Evolutionary conservation across 2,329 filamentous ascomycete species (phyloP), one percentile per base, ranked within the genome.

Genomic region (Aspergillus intermedius): DNA sequence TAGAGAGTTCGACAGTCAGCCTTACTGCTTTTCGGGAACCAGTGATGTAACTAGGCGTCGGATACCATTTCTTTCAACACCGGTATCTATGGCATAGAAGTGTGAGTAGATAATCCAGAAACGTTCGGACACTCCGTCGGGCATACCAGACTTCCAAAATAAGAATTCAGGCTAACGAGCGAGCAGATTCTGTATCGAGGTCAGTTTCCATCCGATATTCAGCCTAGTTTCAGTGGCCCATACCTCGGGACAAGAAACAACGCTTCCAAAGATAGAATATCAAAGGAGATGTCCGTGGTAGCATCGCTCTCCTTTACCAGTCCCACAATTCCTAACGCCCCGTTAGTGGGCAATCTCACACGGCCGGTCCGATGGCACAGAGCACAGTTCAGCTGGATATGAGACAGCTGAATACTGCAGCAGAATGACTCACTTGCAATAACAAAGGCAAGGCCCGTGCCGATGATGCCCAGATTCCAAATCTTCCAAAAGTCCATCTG

Each of bases 41-140:
- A n/a, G n/a, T 35, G 34, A 35, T 35, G 15, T 35, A n/a, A 35
- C 15, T 35, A 17, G 34, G 13, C 34, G 25, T 19, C 39, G 8
- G 10, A 47, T 67, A 80, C 87, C 91, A 96, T 96, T 65, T 91
- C 88, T 65, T 93, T 93, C 45, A 96, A 77, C 54, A 91, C 94
- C 0, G 90, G 91, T 51, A 96, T 91, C 75, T 80, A 57, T 49
- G 53, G 53, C 53, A 55, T 58, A 43, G 40, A 44, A 42, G 42
- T 44, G 49, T 63, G 46, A 62, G 55, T 41, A 12, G 15, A 28
- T 19, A 7, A 45, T 48, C 56, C 42, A 34, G 42, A 52, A 42
- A 42, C 3, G 21, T 12, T 19, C 21, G 19, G 39, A 6, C 22
- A 13, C 13, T 44, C 28, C 35, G 48, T 54, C 54, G 49, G 35